Evolutionary conservation across 225 moss, liverwort and hornwort species (phyloP).

Genomic region (Lunularia cruciata): DNA sequence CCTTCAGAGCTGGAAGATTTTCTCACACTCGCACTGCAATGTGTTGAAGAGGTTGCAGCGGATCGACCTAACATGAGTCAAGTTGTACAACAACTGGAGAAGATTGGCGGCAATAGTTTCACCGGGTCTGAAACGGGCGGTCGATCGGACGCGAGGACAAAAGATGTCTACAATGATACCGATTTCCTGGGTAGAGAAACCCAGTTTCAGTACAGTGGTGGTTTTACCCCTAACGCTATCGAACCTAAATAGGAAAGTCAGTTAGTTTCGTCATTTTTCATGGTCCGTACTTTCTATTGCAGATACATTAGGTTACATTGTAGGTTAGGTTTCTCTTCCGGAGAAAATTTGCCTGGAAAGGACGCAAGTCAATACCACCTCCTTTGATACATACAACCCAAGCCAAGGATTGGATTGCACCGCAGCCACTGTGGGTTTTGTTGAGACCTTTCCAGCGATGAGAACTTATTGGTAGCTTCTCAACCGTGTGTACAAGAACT

Average conservation of each 20-base stretch:
- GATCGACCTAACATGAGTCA: slow-evolving; percentile 66
- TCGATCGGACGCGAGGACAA: not conserved
- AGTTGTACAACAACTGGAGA: slow-evolving; percentile 72
- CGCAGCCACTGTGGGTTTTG: no score
- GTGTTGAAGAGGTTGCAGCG: slow-evolving; percentile 59
- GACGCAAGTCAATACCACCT: no score
- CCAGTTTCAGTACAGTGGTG: slow-evolving; percentile 57
- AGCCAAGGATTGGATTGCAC: no score
- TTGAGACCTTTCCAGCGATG: no score
- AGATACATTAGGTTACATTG: no score
- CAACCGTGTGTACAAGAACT: no score
- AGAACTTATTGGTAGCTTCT: no score
- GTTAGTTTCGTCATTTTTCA: no score
- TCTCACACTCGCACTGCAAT: slow-evolving; percentile 55
- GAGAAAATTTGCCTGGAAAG: no score
- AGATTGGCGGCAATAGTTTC: slow-evolving; percentile 47
- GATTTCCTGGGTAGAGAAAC: slow-evolving; percentile 6
- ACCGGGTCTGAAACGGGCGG: slow-evolving; percentile 24
- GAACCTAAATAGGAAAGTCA: slow-evolving; percentile 61
- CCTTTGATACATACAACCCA: no score
- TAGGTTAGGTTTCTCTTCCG: no score
- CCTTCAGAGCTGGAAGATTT: slow-evolving; percentile 44
- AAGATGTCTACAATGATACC: slow-evolving; percentile 9
- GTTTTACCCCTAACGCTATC: slow-evolving; percentile 26
- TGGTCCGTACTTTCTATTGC: no score